Base-by-base conservation (phyloP, 108 stramenopile genomes). In the Nitzschia inconspicua region DNA sequence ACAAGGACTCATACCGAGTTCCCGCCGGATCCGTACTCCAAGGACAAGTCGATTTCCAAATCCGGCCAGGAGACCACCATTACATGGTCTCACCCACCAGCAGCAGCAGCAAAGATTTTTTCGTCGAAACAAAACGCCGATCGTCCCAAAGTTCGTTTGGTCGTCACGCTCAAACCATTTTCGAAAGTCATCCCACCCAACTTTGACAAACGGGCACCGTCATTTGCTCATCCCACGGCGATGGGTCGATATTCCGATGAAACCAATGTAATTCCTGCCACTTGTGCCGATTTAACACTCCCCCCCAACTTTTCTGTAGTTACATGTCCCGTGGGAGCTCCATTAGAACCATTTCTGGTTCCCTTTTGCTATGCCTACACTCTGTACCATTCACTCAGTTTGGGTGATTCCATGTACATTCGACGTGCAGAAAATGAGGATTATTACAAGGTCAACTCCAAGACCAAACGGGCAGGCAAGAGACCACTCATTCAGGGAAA, bases 1-100 rank as follows among this genome's bases (percentile, higher is more conserved):
- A 73, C 79, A 29, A 29, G 37, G 14, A 73, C 75, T 9, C 61
- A 73, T 46, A 67, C 72, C 9, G 82, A 83, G 59, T 83, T 83
- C 40, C 82, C 82, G 2, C 70, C 46, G 3, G 78, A 83, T 37
- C 75, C 75, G 2, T 44, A 56, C 14, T 19, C 32, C 23, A 63
- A 76, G 56, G 40, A 48, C 11, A 54, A 50, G 48, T 70, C 49
- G 4, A 47, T 60, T 9, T 55, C 52, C 4, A 47, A 55, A 16
- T 4, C 14, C 27, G 19, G 24, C 11, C 44, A 54, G 51, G 16
- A 18, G 32, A 18, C 18, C 20, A 6, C 43, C 20, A 32, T 30
- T 18, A 36, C 28, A 31, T 56, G n/a, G 28, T 49, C 30, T 22
- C 14, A 30, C 3, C 25, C 25, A 6, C 30, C 5, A 50, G 11